phyloP scores from a whole-genome alignment of 2,329 filamentous ascomycete genomes.

The Helotiales sp. region DNA sequence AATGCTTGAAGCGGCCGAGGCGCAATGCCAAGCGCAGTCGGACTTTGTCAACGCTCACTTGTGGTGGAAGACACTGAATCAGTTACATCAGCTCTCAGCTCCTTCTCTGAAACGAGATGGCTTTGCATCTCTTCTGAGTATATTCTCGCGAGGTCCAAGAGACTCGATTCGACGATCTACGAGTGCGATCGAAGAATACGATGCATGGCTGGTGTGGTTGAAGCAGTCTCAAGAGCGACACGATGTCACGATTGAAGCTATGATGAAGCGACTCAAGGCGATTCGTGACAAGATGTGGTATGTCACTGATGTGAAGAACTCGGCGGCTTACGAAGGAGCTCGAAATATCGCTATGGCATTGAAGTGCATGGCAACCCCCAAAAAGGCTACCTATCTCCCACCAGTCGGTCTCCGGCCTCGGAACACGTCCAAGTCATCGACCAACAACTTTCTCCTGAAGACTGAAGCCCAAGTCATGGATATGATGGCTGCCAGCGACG shows the following conservation, averaged over 20 bases:
- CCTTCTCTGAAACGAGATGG: slow-evolving; percentile 68
- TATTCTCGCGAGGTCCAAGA: slow-evolving; percentile 73
- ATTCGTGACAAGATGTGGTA: slow-evolving; percentile 99
- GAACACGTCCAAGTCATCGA: slow-evolving; percentile 39
- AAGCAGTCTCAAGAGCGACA: slow-evolving; percentile 82
- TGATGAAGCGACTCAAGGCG: slow-evolving; percentile 74
- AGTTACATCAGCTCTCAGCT: slow-evolving; percentile 67
- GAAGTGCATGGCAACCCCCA: slow-evolving; percentile 82
- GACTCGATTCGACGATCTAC: slow-evolving; percentile 73
- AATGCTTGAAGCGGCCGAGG: slow-evolving; percentile 78
- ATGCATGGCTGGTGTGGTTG: slow-evolving; percentile 82
- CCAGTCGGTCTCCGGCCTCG: slow-evolving; percentile 46
- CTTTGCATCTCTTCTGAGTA: slow-evolving; percentile 72
- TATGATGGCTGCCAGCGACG: slow-evolving; percentile 78
- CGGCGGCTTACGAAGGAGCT: slow-evolving; percentile 84
- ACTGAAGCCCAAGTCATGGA: slow-evolving; percentile 87
- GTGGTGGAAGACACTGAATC: slow-evolving; percentile 82
- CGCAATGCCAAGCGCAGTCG: slow-evolving; percentile 76
- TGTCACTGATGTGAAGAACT: slow-evolving; percentile 89
- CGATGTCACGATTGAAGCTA: slow-evolving; percentile 73
- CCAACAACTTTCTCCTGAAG: slow-evolving; percentile 69
- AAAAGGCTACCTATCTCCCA: slow-evolving; percentile 44
- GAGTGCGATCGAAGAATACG: slow-evolving; percentile 76
- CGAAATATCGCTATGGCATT: slow-evolving; percentile 85
- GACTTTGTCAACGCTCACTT: slow-evolving; percentile 85